A percentile compares a stretch with the other conserved stretches of the same genome.
Conservation (phyloP, 305 asterid genomes). For the Fraxinus paxiana region DNA sequence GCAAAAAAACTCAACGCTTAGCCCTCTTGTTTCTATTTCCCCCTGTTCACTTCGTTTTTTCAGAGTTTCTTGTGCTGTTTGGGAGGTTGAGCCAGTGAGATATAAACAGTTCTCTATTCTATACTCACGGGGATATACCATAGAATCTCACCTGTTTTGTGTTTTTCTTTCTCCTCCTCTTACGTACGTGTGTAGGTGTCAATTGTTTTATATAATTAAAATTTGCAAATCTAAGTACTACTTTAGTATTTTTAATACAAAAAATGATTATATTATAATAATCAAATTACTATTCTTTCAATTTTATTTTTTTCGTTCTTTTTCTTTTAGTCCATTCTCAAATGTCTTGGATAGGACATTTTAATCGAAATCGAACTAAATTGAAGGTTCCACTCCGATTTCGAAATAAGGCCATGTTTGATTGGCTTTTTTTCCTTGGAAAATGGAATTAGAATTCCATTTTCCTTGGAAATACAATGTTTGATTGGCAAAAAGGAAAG, state of each 20-base stretch:
- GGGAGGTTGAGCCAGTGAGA: conserved; percentile 19
- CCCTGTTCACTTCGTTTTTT: conserved; percentile 12
- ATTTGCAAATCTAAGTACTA: background rate
- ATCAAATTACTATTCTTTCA: background rate
- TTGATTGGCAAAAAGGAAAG: too few species aligned
- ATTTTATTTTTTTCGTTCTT: background rate
- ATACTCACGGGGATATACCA: conserved; percentile 52
- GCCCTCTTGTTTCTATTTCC: conserved; percentile 9
- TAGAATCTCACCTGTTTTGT: conserved; percentile 29
- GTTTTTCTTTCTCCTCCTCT: background rate
- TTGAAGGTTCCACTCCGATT: background rate
- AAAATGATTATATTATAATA: background rate
- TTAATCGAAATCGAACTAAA: background rate
- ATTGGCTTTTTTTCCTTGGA: too few species aligned
- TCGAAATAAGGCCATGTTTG: too few species aligned
- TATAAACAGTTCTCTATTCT: conserved; percentile 24
- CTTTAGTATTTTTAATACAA: background rate
- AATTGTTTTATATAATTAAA: too few species aligned
- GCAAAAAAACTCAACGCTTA: background rate
- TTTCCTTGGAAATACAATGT: too few species aligned
- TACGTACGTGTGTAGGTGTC: background rate
- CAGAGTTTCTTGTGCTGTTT: conserved; percentile 13
- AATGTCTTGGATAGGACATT: background rate
- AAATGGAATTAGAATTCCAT: too few species aligned
- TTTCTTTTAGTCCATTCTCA: background rate